Evolutionary conservation across 2,329 filamentous ascomycete genomes (phyloP), one percentile per base, ranked within the genome.

Genomic region (Iodosphaeria phyllophila): DNA sequence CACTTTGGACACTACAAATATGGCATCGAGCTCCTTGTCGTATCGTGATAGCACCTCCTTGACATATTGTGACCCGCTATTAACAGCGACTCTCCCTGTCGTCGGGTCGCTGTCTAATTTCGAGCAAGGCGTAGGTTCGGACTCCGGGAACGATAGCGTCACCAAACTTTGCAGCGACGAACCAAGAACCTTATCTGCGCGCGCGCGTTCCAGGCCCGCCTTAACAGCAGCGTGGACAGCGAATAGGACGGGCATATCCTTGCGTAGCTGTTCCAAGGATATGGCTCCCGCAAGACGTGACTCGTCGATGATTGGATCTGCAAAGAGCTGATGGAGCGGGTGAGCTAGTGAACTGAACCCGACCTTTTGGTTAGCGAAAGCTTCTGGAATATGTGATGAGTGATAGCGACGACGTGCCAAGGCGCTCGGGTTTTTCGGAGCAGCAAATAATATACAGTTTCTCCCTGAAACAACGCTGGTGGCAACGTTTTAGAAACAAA

Each of bases 141-240:
- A 37, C 22, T 56, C 47, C 3, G 57, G 48, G 1, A 65, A 39
- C 5, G 50, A 36, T 9, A 84, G 42, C 5, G 64, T 41, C 2
- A 93, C 73, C 6, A 65, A 70, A 25, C 74, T 78, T 42, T 92
- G 77, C 3, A 95, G 61, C 3, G 78, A 82, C 9, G 76, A 83
- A 2, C 82, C 82, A 18, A 93, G 56, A 18, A 65, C 56, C 46
- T 86, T 89, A 29, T 66, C 63, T 2, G 49, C 51, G 11, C 84
- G 66, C 1, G 77, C 80, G 15, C 58, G 51, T 50, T 95, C 89
- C 30, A 84, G 68, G 2, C 71, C 69, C 0, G 55, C 52, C 50
- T 91, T 92, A 38, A 92, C 69, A 3, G 72, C 73, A 0, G 59
- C 53, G 35, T 76, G 62, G 28, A 70, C 51, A 2, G 54, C 45